Evolutionary conservation across 371 early-diverging fungal species (phyloP), one percentile per base, ranked within the genome.

Genomic region (Mucor velutinosus): DNA sequence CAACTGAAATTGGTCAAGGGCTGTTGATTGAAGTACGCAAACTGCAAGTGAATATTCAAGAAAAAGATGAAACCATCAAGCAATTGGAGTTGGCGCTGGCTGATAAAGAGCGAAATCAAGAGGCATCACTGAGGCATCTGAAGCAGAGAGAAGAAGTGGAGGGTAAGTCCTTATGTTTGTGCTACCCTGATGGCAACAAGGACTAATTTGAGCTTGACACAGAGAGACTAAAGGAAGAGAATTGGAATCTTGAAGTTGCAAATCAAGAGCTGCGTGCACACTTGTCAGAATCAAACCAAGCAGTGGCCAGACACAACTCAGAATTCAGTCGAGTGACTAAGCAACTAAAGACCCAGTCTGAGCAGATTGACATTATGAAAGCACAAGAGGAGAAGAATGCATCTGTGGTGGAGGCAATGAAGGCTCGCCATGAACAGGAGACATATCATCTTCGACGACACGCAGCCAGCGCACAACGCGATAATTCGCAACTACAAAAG

Each of bases 361-460:
- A 89, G 64, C 88, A 91, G 64, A 74, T 87, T 14, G 89, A 89
- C 32, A 78, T 82, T 6, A 79, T 92, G 64, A 87, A 88, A 51
- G 90, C 86, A 58, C 84, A 85, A 74, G 89, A 92, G 55, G 86
- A 85, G 33, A 89, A 86, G 58, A 73, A 88, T 3, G 75, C 76
- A 7, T 72, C 75, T 2, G 76, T 85, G 12, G 65, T 90, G 8
- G 85, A 84, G 33, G 74, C 80, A 12, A 74, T 81, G 49, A 90
- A 89, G 56, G 69, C 80, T 15, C 85, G 88, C 23, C 88, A 87
- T 58, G 91, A 92, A 65, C 89, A 91, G 62, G 92, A 92, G 19
- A 84, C 88, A 69, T 55, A 76, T 2, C 70, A 76, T n/a, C 73
- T 90, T 67, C 84, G 91, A 17, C 86, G 84, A 33, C 86, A 83